phyloP scores from a whole-genome alignment of 2,329 filamentous ascomycete genomes.

The Lasiodiplodia sp. region DNA sequence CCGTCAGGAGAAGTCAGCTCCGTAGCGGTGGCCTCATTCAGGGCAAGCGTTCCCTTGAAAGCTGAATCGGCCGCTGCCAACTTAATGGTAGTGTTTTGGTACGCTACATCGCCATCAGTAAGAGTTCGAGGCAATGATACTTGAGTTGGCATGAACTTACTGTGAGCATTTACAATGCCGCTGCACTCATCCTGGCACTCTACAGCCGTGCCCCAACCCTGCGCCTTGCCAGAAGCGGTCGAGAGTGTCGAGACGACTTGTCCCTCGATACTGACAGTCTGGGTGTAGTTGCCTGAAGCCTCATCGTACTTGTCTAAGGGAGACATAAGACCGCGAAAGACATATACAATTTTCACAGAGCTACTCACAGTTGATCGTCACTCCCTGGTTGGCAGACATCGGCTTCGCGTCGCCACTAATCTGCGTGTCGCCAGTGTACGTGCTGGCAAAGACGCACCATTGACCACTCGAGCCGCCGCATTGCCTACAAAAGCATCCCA shows the following conservation, averaged over 20 bases:
- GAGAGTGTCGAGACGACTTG: slow-evolving; percentile 52
- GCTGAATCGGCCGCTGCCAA: slow-evolving; percentile 45
- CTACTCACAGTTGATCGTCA: slow-evolving; percentile 50
- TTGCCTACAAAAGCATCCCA: background rate
- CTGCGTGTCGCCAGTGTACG: slow-evolving; percentile 40
- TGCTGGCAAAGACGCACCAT: slow-evolving; percentile 54
- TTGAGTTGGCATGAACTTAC: slow-evolving; percentile 35
- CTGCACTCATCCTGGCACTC: slow-evolving; percentile 51
- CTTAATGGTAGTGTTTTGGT: slow-evolving; percentile 46
- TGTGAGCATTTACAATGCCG: slow-evolving; percentile 50
- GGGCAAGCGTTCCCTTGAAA: slow-evolving; percentile 49
- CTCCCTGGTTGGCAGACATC: slow-evolving; percentile 37
- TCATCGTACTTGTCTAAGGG: slow-evolving; percentile 48
- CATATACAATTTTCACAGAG: background rate
- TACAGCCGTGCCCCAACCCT: slow-evolving; percentile 55
- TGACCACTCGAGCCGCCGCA: slow-evolving; percentile 30
- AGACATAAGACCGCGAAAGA: background rate
- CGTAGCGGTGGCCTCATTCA: slow-evolving; percentile 49
- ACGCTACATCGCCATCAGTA: slow-evolving; percentile 2
- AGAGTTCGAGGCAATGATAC: background rate
- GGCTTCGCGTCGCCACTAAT: slow-evolving; percentile 43
- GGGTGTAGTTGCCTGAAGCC: slow-evolving; percentile 50
- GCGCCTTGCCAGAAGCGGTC: slow-evolving; percentile 51
- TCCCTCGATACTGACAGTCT: slow-evolving; percentile 49
- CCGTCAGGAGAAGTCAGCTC: slow-evolving; percentile 51